Evolutionary conservation across 2,329 filamentous ascomycete species (phyloP).

Genomic region (Penicillium brasilianum): DNA sequence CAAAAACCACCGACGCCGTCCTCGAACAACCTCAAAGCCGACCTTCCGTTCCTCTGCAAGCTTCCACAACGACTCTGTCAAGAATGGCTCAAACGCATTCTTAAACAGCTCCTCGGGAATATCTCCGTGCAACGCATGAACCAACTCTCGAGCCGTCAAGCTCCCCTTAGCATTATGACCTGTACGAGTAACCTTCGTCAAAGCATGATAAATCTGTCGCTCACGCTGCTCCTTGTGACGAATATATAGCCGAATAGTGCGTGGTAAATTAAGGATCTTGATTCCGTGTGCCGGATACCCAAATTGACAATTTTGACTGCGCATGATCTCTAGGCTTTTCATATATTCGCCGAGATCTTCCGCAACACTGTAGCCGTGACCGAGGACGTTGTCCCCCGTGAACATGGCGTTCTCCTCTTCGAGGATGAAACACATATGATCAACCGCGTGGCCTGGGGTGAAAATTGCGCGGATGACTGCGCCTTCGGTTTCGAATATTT

Average conservation of each 20-base stretch:
- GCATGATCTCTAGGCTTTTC: slow-evolving; percentile 42
- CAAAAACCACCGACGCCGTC: slow-evolving; percentile 9
- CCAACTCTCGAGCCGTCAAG: slow-evolving; percentile 47
- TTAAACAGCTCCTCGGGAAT: slow-evolving; percentile 41
- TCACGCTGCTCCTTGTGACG: slow-evolving; percentile 48
- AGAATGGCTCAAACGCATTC: slow-evolving; percentile 51
- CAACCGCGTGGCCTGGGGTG: slow-evolving; percentile 71
- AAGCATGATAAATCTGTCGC: slow-evolving; percentile 43
- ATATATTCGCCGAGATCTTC: slow-evolving; percentile 49
- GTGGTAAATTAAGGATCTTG: slow-evolving; percentile 41
- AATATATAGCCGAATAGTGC: slow-evolving; percentile 4
- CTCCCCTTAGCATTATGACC: slow-evolving; percentile 36
- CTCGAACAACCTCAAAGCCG: slow-evolving; percentile 42
- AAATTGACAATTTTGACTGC: slow-evolving; percentile 38
- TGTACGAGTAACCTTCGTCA: slow-evolving; percentile 28
- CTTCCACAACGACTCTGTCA: slow-evolving; percentile 51
- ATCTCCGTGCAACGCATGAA: slow-evolving; percentile 50
- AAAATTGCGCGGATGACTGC: slow-evolving; percentile 50
- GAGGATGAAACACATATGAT: slow-evolving; percentile 77
- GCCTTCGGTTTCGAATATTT: slow-evolving; percentile 46
- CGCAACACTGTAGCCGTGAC: slow-evolving; percentile 55
- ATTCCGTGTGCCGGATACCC: slow-evolving; percentile 56
- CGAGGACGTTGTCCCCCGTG: slow-evolving; percentile 79
- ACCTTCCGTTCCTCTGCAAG: slow-evolving; percentile 52
- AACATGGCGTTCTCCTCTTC: slow-evolving; percentile 77